Base-by-base conservation (phyloP, 2,329 filamentous ascomycete genomes). In the Dactylonectria estremocensis region DNA sequence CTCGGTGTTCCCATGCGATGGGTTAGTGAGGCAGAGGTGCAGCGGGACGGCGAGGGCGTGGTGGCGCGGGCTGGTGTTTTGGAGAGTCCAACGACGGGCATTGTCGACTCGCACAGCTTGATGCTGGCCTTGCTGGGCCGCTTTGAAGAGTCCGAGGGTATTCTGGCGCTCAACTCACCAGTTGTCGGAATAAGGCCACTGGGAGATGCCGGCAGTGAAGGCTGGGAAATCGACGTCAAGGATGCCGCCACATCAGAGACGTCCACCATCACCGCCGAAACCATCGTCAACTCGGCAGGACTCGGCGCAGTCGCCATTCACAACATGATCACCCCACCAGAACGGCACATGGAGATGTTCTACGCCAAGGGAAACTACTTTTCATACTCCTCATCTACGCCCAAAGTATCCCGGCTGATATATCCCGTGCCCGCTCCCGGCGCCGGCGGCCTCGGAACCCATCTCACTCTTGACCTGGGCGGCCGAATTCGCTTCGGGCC, bases 361-460 rank as follows among this genome's bases (percentile, higher is more conserved):
- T 98, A 92, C 82, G 95, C 96, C 66, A 99, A 99, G 83, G 96
- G 96, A 1, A 95, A 94, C 67, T 99, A 99, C 84, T 98, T 97
- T 83, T 93, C 92, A 33, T 98, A 98, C 83, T 82, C 87, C 0
- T 84, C 90, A 1, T 89, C 91, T 0, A 77, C 77, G 0, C 95
- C 94, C 0, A 78, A 76, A 28, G 90, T 95, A 11, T 84, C 82
- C 2, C 93, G 92, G 0, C 88, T 99, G 20, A 86, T 99, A 56
- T 99, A 99, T 77, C 96, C 96, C 0, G 95, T 93, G 0, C 95
- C 95, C 0, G 86, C 93, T 5, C 92, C 95, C 0, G 95, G 95
- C 1, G 89, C 92, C 28, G 95, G 90, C 59, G 96, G 96, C 0
- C 84, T 99, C 0, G 96, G 96, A 53, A 98, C 96, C 0, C 96